Conservation (phyloP, 441 rosid species). For the Adansonia rubrostipa region DNA sequence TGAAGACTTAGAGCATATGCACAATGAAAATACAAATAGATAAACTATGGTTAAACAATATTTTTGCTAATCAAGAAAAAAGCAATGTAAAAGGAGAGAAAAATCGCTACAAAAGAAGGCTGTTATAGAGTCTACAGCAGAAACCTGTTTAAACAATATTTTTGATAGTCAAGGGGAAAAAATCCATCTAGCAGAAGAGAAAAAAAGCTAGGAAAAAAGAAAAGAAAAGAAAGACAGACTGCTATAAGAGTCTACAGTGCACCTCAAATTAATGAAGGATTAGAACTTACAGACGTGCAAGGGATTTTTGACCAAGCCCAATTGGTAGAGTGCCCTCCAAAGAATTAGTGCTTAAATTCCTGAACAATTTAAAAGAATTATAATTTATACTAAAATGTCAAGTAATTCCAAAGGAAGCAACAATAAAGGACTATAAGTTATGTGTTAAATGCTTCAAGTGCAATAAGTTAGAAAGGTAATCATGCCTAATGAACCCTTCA, state of each 20-base stretch:
- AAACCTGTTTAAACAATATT: background rate
- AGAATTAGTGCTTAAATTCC: slow-evolving; percentile 86
- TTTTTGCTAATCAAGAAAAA: background rate
- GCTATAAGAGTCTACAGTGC: background rate
- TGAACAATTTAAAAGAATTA: slow-evolving; percentile 33
- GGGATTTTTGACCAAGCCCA: slow-evolving; percentile 82
- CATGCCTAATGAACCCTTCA: background rate
- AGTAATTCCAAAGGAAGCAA: slow-evolving; percentile 3
- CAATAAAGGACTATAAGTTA: background rate
- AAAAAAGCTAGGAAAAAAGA: background rate
- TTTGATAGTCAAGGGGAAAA: background rate
- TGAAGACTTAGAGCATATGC: background rate
- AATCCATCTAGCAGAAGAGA: background rate
- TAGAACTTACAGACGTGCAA: slow-evolving; percentile 73
- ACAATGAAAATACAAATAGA: slow-evolving; percentile 12
- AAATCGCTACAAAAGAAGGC: background rate
- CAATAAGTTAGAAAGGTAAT: background rate
- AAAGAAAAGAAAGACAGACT: background rate
- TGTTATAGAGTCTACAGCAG: background rate
- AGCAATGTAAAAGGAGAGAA: background rate
- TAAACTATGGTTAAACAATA: background rate
- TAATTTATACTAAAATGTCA: background rate
- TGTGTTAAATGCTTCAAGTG: background rate
- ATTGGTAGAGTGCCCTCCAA: slow-evolving; percentile 73
- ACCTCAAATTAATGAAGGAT: background rate